These are phyloP conservation scores for Carex arenaria DNA, from an alignment of 202 grass and related monocot genomes.

Conservation along the genomic window DNA sequence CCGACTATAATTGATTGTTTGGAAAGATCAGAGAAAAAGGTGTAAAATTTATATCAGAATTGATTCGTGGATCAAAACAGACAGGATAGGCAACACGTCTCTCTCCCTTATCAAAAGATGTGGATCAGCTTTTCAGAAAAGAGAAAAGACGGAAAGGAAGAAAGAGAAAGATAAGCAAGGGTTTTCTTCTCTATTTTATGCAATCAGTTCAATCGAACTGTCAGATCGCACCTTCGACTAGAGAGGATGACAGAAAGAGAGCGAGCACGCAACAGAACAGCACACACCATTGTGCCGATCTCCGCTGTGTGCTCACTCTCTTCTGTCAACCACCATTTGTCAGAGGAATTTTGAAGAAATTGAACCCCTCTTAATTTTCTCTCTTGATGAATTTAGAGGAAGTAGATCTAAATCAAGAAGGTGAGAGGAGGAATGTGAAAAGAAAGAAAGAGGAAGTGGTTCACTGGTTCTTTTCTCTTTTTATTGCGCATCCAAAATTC, in stretches of 20 bases:
- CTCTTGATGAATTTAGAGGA: too few relatives aligned
- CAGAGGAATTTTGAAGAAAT: conserved; percentile 5
- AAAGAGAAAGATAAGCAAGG: neutral
- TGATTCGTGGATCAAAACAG: neutral
- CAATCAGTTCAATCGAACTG: neutral
- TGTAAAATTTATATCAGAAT: neutral
- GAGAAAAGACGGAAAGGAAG: neutral
- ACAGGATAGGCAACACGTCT: conserved; percentile 6
- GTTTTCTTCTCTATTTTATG: conserved; percentile 16
- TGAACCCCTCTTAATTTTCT: neutral
- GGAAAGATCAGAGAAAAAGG: conserved; percentile 8
- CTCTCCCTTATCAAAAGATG: neutral
- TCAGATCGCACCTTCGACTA: conserved; percentile 19
- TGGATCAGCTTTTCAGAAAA: conserved; percentile 18
- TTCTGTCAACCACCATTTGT: conserved; percentile 74
- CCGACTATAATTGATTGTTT: neutral
- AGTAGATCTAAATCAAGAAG: conserved; percentile 2
- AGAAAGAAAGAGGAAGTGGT: neutral
- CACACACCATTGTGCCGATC: conserved; percentile 26
- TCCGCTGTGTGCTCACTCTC: conserved; percentile 70
- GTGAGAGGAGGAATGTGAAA: neutral
- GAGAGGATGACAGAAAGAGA: conserved; percentile 71
- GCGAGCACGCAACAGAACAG: conserved; percentile 48
- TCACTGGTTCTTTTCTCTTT: neutral
- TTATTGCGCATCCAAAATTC: neutral